Conservation (phyloP, 1,284 basidiomycete genomes). For the Malassezia sympodialis region DNA sequence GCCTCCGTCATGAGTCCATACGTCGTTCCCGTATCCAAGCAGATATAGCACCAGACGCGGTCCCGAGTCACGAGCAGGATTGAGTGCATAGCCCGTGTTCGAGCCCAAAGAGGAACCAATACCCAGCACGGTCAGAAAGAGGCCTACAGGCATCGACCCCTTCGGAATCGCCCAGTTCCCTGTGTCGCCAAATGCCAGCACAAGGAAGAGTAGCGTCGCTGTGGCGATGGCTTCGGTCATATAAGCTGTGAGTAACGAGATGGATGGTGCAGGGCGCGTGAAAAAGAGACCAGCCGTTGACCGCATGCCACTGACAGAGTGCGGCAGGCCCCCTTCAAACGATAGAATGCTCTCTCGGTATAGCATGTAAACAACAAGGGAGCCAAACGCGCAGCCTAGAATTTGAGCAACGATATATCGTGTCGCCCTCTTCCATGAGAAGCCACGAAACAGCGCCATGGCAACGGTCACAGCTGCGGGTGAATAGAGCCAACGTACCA, state of each 20-base stretch:
- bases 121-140: constrained; percentile 56
- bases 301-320: not conserved
- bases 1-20: constrained; percentile 53
- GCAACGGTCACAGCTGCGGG: constrained; percentile 54
- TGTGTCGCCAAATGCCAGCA: constrained; percentile 23
- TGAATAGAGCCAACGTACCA: constrained; percentile 3
- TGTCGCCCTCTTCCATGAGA: constrained; percentile 69
- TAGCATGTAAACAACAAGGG: constrained; percentile 62
- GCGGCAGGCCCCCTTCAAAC: not conserved
- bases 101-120: constrained; percentile 56
- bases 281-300: constrained; percentile 60
- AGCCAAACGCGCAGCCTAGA: constrained; percentile 61
- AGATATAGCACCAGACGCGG: constrained; percentile 58
- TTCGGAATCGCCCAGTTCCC: constrained; percentile 53
- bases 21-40: constrained; percentile 56
- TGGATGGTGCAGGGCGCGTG: constrained; percentile 54
- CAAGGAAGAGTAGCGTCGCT: constrained; percentile 28
- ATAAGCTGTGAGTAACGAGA: constrained; percentile 12
- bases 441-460: constrained; percentile 60
- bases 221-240: constrained; percentile 29
- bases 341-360: constrained; percentile 62
- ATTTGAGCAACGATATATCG: constrained; percentile 62
- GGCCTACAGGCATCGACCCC: constrained; percentile 54
- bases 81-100: constrained; percentile 59
- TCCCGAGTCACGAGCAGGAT: constrained; percentile 60